phyloP scores from a whole-genome alignment of 306 rosid genomes.

The Leucaena leucocephala region DNA sequence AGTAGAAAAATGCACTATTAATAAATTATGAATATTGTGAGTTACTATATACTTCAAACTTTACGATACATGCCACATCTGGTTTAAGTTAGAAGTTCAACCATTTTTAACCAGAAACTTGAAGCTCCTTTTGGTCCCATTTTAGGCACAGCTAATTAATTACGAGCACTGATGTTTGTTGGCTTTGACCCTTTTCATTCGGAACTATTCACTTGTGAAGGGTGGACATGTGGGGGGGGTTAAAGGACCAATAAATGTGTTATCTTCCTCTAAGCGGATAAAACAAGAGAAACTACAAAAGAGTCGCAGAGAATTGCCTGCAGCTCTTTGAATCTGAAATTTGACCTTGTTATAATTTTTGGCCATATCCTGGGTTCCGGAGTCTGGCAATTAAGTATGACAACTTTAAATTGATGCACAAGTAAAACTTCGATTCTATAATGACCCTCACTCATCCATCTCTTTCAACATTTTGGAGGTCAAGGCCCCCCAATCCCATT shows the following conservation, averaged over 20 bases:
- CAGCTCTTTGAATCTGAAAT: conserved; percentile 24
- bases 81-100: neutral
- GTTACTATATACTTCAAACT: neutral
- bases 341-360: conserved; percentile 6
- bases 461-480: conserved; percentile 50
- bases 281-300: conserved; percentile 37
- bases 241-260: conserved; percentile 34
- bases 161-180: conserved; percentile 1
- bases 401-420: conserved; percentile 31
- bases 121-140: conserved; percentile 3
- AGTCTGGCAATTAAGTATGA: conserved; percentile 16
- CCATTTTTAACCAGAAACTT: neutral
- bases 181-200: neutral
- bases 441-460: conserved; percentile 45
- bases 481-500: conserved; percentile 27
- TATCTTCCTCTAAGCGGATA: conserved; percentile 30
- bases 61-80: neutral
- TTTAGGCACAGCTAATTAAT: neutral
- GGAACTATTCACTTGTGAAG: neutral
- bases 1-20: neutral
- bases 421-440: conserved; percentile 40
- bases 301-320: conserved; percentile 23
- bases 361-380: conserved; percentile 21
- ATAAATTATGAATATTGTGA: neutral
- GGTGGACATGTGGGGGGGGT: neutral